Evolutionary conservation across 2,329 filamentous ascomycete genomes (phyloP).

Genomic region (Knufia fluminis): DNA sequence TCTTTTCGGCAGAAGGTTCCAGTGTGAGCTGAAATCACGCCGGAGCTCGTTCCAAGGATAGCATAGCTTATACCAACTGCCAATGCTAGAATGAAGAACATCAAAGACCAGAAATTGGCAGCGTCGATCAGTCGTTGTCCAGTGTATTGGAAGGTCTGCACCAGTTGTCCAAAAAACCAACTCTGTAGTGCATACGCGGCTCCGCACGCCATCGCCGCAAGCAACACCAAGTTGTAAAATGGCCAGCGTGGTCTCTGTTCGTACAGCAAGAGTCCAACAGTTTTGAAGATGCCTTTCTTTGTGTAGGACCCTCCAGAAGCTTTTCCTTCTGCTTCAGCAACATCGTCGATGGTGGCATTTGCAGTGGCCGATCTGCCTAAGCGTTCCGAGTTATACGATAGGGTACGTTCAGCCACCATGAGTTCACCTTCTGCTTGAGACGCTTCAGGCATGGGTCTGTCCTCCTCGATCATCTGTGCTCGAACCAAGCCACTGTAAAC

Average conservation of each 20-base stretch:
- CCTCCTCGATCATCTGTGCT: constrained; percentile 21
- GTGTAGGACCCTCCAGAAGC: constrained; percentile 11
- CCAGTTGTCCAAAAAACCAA: constrained; percentile 40
- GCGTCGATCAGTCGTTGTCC: constrained; percentile 31
- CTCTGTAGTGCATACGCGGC: constrained; percentile 43
- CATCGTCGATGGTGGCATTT: constrained; percentile 9
- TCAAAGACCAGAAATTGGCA: constrained; percentile 45
- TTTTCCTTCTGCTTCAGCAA: background rate
- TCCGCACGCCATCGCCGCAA: constrained; percentile 26
- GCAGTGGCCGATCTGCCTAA: constrained; percentile 18
- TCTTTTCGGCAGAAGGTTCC: constrained; percentile 33
- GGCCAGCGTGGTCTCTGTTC: constrained; percentile 27
- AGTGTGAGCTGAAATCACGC: constrained; percentile 33
- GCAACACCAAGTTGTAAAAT: constrained; percentile 24
- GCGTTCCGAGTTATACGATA: background rate
- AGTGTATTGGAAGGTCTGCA: constrained; percentile 39
- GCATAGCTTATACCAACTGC: constrained; percentile 38
- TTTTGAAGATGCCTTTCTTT: constrained; percentile 20
- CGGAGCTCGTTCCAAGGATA: constrained; percentile 37
- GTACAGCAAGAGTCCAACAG: constrained; percentile 27
- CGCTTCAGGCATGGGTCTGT: background rate
- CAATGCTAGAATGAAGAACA: constrained; percentile 48
- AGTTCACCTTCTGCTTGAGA: constrained; percentile 30
- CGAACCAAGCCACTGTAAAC: constrained; percentile 44
- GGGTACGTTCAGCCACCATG: constrained; percentile 8